Conservation (phyloP, 768 basidiomycete species). For the Hygrocybe coccinea region DNA sequence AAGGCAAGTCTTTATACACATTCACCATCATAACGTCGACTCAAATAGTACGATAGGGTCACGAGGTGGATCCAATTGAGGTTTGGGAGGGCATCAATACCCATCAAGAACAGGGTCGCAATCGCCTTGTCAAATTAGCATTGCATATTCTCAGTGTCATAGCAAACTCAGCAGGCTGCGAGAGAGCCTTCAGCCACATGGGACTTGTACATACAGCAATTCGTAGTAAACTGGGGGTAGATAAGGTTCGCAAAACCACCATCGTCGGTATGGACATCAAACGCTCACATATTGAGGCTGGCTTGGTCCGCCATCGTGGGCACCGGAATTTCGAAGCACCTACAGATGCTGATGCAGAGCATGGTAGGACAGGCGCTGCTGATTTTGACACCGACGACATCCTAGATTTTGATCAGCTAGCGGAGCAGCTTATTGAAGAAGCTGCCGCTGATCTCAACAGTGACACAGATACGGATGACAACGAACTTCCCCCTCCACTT, state of each 20-base stretch:
- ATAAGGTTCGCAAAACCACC: conserved; percentile 19
- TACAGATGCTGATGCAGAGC: not conserved
- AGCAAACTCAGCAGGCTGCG: conserved; percentile 26
- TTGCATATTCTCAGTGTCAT: conserved; percentile 23
- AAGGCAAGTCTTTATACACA: conserved; percentile 11
- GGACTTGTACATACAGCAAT: conserved; percentile 22
- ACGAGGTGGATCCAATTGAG: conserved; percentile 1
- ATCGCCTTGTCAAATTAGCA: conserved; percentile 18
- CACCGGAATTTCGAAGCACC: conserved; percentile 6
- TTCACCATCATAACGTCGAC: not conserved
- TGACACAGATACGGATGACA: not conserved
- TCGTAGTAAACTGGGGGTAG: conserved; percentile 10
- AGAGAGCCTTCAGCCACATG: conserved; percentile 24
- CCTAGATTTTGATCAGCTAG: not conserved
- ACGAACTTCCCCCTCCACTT: not conserved
- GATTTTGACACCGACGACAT: not conserved
- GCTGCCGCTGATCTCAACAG: not conserved
- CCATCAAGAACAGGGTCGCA: not conserved
- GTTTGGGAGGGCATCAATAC: not conserved
- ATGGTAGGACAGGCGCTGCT: not conserved
- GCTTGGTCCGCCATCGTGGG: conserved; percentile 7
- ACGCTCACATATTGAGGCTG: conserved; percentile 13
- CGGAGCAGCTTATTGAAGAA: not conserved
- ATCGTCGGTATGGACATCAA: conserved; percentile 20
- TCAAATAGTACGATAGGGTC: not conserved